Evolutionary conservation across 139 green algal genomes (phyloP).

Genomic region (Mychonastes homosphaera): DNA sequence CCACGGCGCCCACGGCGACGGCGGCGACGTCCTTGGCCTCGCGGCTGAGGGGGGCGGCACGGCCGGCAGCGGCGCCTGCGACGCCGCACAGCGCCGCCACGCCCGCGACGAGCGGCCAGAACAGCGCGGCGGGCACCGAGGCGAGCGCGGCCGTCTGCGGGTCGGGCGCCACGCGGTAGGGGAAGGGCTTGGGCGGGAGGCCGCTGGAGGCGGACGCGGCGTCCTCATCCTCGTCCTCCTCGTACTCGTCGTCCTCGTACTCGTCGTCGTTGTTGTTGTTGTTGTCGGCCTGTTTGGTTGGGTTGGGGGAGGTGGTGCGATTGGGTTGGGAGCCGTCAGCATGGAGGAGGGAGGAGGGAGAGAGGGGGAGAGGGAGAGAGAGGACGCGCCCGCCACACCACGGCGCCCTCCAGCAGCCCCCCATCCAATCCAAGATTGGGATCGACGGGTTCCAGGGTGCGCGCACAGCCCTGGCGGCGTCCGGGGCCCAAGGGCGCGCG

Average conservation of each 20-base stretch:
- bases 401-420: no score
- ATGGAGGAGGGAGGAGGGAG: no score
- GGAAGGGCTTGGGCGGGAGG: constrained; percentile 16
- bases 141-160: constrained; percentile 41
- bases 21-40: constrained; percentile 28
- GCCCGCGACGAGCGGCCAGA: constrained; percentile 45
- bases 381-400: no score
- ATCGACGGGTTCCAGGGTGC: no score
- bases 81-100: constrained; percentile 34
- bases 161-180: constrained; percentile 33
- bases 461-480: no score
- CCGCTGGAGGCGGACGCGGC: no score
- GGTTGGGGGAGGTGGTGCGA: no score
- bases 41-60: constrained; percentile 28
- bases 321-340: no score
- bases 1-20: constrained; percentile 27
- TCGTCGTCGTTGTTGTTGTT: not conserved
- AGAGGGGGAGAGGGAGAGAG: no score
- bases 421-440: no score
- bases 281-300: not conserved
- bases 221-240: constrained; percentile 7
- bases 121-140: constrained; percentile 36
- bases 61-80: constrained; percentile 24
- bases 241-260: not conserved
- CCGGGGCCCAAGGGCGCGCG: no score